These are phyloP conservation scores for Magnusiomyces fungicola DNA, from an alignment of 1,139 yeast species.

Conservation along the genomic window DNA sequence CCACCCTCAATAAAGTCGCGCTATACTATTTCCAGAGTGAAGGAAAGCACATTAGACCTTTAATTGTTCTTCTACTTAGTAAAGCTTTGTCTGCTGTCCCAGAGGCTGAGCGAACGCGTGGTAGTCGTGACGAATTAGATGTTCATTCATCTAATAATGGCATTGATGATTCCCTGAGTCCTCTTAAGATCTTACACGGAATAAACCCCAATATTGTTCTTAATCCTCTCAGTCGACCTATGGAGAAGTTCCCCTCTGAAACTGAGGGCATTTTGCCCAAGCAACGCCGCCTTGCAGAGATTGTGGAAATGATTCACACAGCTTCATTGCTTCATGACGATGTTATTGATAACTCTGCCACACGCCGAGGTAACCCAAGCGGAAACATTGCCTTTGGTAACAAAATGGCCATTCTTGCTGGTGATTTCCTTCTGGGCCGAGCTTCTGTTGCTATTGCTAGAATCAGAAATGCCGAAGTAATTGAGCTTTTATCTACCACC, in stretches of 20 bases:
- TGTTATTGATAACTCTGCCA: conserved; percentile 88
- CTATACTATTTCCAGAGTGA: conserved; percentile 92
- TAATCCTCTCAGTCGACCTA: conserved; percentile 78
- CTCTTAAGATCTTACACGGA: conserved; percentile 78
- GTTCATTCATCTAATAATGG: conserved; percentile 27
- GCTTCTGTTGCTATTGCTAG: conserved; percentile 96
- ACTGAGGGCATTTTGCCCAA: conserved; percentile 69
- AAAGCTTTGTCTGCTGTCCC: conserved; percentile 81
- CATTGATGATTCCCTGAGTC: conserved; percentile 49
- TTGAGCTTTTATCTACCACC: conserved; percentile 87
- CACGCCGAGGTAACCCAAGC: conserved; percentile 83
- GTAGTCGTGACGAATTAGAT: conserved; percentile 29
- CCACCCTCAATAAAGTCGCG: conserved; percentile 81
- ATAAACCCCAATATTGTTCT: conserved; percentile 72
- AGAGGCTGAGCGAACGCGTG: conserved; percentile 54
- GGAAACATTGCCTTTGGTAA: conserved; percentile 93
- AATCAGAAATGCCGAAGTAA: conserved; percentile 91
- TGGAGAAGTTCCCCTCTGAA: conserved; percentile 54
- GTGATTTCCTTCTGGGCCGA: conserved; percentile 88
- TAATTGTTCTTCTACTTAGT: conserved; percentile 73
- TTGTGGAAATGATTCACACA: conserved; percentile 97
- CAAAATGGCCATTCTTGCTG: conserved; percentile 96
- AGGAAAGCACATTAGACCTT: conserved; percentile 92
- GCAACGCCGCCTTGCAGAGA: conserved; percentile 91
- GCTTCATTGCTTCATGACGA: conserved; percentile 96